Percentiles rank a stretch among this genome's conserved stretches.
Evolutionary conservation across 2,329 filamentous ascomycete species (phyloP).

Genomic region (Apiospora kogelbergensis): DNA sequence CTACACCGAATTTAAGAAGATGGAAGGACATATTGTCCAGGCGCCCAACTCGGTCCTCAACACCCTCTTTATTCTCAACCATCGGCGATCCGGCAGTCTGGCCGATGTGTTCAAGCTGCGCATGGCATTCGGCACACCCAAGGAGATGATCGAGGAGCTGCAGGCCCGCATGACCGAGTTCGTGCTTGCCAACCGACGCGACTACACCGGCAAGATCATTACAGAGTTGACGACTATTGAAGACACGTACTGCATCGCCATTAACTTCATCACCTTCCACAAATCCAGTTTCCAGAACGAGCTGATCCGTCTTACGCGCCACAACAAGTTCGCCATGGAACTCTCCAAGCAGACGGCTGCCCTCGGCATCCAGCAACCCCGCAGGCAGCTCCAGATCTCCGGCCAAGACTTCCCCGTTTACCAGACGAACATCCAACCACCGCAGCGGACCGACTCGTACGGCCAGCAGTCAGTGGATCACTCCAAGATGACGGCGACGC

Average conservation of each 20-base stretch:
- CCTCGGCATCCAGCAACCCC: constrained; percentile 81
- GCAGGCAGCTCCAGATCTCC: constrained; percentile 69
- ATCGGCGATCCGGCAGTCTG: constrained; percentile 83
- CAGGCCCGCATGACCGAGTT: constrained; percentile 81
- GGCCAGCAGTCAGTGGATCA: constrained; percentile 22
- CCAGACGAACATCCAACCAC: constrained; percentile 37
- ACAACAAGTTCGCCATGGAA: constrained; percentile 93
- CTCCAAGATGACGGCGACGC: constrained; percentile 24
- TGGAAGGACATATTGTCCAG: constrained; percentile 95
- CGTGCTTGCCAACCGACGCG: constrained; percentile 80
- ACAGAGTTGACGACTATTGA: constrained; percentile 79
- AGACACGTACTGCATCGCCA: constrained; percentile 79
- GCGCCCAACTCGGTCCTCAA: constrained; percentile 94
- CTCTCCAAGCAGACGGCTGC: constrained; percentile 84
- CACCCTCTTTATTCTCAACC: constrained; percentile 91
- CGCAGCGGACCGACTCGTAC: constrained; percentile 24
- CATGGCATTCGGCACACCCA: constrained; percentile 85
- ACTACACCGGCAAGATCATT: constrained; percentile 83
- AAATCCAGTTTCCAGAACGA: constrained; percentile 98
- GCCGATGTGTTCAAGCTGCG: constrained; percentile 83
- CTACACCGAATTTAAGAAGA: constrained; percentile 98
- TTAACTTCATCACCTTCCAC: constrained; percentile 97
- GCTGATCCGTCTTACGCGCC: constrained; percentile 79
- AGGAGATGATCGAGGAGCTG: constrained; percentile 78
- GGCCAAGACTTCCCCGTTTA: constrained; percentile 67